phyloP scores from a whole-genome alignment of 768 basidiomycete genomes.

The Suillus fuscotomentosus region DNA sequence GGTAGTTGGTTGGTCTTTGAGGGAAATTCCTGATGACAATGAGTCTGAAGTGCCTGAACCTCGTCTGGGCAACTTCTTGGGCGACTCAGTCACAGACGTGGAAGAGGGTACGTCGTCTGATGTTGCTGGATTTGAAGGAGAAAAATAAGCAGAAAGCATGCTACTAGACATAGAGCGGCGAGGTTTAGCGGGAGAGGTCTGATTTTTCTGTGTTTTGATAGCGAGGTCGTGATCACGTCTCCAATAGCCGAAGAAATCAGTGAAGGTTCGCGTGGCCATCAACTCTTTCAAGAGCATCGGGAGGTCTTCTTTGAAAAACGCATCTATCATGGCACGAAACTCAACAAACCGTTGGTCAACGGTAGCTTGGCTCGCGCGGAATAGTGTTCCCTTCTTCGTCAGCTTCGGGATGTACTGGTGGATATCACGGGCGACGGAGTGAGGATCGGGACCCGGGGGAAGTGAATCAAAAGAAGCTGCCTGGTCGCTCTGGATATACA shows the following conservation, averaged over 20 bases:
- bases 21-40: conserved; percentile 25
- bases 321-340: conserved; percentile 55
- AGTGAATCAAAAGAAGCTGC: conserved; percentile 86
- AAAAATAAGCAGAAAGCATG: conserved; percentile 60
- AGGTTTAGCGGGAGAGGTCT: conserved; percentile 18
- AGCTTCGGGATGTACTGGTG: conserved; percentile 66
- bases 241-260: conserved; percentile 83
- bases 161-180: conserved; percentile 51
- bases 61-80: conserved; percentile 6
- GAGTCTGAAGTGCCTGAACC: conserved; percentile 18
- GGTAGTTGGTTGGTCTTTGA: conserved; percentile 7
- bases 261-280: conserved; percentile 51
- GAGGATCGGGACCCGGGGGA: conserved; percentile 80
- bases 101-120: conserved; percentile 7
- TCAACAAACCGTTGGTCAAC: conserved; percentile 63
- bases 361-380: conserved; percentile 66
- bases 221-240: conserved; percentile 64
- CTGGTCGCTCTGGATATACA: conserved; percentile 65
- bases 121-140: conserved; percentile 29
- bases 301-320: conserved; percentile 57
- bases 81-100: conserved; percentile 12
- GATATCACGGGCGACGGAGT: conserved; percentile 66
- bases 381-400: conserved; percentile 69
- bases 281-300: conserved; percentile 69
- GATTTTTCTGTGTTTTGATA: conserved; percentile 35